These are phyloP conservation scores for Umbelopsis sp. DNA, from an alignment of 192 early-diverging fungal species.

Conservation along the genomic window DNA sequence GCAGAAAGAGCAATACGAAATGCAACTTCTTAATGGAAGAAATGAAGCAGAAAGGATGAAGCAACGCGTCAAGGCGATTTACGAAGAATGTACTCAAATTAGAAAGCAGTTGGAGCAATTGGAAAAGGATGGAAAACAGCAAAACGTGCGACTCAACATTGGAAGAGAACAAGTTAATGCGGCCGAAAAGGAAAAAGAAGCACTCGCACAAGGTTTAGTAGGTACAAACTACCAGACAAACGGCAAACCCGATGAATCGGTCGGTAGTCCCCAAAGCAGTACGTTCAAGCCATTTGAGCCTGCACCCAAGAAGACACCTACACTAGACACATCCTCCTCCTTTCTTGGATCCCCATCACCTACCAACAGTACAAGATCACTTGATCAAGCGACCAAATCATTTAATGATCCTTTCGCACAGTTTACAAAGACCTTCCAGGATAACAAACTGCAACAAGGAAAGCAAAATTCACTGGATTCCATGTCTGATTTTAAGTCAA, in stretches of 20 bases:
- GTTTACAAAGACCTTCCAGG: constrained; percentile 18
- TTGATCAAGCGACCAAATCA: not conserved
- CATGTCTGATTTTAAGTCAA: constrained; percentile 1
- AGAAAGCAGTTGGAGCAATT: constrained; percentile 54
- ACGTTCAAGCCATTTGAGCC: not conserved
- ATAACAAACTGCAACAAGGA: not conserved
- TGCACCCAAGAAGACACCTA: not conserved
- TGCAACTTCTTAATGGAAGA: constrained; percentile 38
- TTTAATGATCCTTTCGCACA: constrained; percentile 25
- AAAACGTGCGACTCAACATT: constrained; percentile 58
- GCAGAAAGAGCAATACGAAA: constrained; percentile 49
- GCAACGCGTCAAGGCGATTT: constrained; percentile 44
- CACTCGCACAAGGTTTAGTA: constrained; percentile 14
- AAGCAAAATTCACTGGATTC: constrained; percentile 7
- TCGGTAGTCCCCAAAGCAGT: not conserved
- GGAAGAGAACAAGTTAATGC: constrained; percentile 53
- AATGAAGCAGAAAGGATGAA: constrained; percentile 47
- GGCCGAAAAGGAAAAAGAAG: constrained; percentile 62
- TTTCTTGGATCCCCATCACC: not conserved
- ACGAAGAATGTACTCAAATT: constrained; percentile 53
- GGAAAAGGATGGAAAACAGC: constrained; percentile 57
- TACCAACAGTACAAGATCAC: not conserved
- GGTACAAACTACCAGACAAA: not conserved
- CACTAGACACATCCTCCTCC: constrained; percentile 10
- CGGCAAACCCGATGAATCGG: not conserved